phyloP scores from a whole-genome alignment of 164 flowering plant species.

The Chimonanthus salicifolius region DNA sequence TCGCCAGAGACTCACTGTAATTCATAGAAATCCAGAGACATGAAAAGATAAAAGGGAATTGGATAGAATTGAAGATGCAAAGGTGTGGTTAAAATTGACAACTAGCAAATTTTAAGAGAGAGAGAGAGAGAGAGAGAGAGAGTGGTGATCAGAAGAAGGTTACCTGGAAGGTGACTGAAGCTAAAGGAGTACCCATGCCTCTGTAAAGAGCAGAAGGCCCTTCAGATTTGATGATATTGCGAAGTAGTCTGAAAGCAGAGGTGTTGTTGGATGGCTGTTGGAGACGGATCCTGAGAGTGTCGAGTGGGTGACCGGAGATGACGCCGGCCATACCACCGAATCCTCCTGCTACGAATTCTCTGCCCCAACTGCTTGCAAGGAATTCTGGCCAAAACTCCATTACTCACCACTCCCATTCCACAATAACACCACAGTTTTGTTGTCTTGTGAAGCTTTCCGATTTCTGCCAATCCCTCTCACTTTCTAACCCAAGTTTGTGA shows the following conservation, averaged over 20 bases:
- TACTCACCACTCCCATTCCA: conserved; percentile 11
- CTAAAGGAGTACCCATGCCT: conserved; percentile 91
- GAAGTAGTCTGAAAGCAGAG: conserved; percentile 56
- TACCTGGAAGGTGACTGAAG: conserved; percentile 89
- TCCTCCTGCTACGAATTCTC: conserved; percentile 90
- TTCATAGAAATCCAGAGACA: too few species aligned
- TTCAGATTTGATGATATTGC: conserved; percentile 36
- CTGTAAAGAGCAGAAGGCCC: conserved; percentile 65
- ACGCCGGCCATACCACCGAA: conserved; percentile 83
- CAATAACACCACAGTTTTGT: not conserved
- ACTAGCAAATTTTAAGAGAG: too few species aligned
- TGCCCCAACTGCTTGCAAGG: conserved; percentile 78
- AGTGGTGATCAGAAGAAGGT: not conserved
- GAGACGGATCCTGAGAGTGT: conserved; percentile 58
- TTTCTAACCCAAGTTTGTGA: not conserved
- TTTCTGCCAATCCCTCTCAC: not conserved
- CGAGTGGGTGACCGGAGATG: conserved; percentile 81
- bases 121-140: not conserved
- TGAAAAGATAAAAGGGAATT: too few species aligned
- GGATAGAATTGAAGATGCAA: too few species aligned
- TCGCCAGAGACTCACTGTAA: too few species aligned
- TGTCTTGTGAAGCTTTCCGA: not conserved
- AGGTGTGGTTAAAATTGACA: too few species aligned
- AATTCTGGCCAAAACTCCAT: conserved; percentile 98
- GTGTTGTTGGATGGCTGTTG: conserved; percentile 50